phyloP scores from a whole-genome alignment of 768 basidiomycete species.

The Russula olivacea region DNA sequence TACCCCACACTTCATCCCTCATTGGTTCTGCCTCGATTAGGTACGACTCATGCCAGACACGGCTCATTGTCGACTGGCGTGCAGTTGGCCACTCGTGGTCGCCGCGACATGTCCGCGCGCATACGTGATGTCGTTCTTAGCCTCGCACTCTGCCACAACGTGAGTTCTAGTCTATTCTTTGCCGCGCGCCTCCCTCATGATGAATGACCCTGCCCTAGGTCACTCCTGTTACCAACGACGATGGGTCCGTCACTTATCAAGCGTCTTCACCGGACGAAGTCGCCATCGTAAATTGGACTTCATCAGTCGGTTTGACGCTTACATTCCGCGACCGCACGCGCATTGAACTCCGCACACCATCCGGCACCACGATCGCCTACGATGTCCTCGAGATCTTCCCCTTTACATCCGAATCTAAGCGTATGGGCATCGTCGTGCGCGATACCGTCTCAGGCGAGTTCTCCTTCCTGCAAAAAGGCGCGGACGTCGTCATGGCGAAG shows the following conservation, averaged over 20 bases:
- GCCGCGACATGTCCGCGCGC: slow-evolving; percentile 91
- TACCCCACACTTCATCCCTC: neutral
- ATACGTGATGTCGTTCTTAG: slow-evolving; percentile 90
- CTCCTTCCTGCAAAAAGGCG: slow-evolving; percentile 92
- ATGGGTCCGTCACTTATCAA: slow-evolving; percentile 93
- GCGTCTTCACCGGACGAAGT: slow-evolving; percentile 99
- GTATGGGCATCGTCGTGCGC: slow-evolving; percentile 96
- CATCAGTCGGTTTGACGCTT: slow-evolving; percentile 87
- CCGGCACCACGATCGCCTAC: slow-evolving; percentile 57
- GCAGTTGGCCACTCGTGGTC: slow-evolving; percentile 78
- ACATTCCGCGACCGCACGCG: slow-evolving; percentile 82
- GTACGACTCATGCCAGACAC: slow-evolving; percentile 40
- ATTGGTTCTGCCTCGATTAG: too few relatives aligned
- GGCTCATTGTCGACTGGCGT: slow-evolving; percentile 67
- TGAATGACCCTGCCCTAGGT: slow-evolving; percentile 49
- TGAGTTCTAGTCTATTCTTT: slow-evolving; percentile 34
- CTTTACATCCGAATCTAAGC: slow-evolving; percentile 97
- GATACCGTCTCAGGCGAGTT: slow-evolving; percentile 72
- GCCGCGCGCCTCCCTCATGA: neutral
- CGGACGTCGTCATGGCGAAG: slow-evolving; percentile 94
- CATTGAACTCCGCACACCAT: slow-evolving; percentile 77
- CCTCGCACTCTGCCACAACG: slow-evolving; percentile 94
- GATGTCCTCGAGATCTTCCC: slow-evolving; percentile 95
- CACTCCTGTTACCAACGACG: slow-evolving; percentile 91
- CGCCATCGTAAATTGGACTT: slow-evolving; percentile 96